Percentiles rank a stretch among this genome's conserved stretches.
These are phyloP conservation scores for Leucogyrophana mollusca DNA, from an alignment of 768 basidiomycete genomes.

Conservation along the genomic window DNA sequence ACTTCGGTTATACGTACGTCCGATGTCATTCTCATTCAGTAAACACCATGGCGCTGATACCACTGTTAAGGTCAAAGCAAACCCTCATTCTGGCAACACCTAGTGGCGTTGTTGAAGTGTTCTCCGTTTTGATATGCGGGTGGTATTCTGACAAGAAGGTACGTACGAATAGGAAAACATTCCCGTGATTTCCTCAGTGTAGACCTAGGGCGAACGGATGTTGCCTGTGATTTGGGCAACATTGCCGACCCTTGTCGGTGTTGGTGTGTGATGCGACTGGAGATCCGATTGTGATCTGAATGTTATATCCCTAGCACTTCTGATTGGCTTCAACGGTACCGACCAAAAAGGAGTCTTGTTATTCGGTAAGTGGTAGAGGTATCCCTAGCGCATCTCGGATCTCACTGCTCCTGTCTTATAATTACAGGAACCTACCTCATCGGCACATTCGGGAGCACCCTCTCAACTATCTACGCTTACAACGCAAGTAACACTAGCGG, in stretches of 20 bases:
- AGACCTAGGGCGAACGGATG: constrained; percentile 16
- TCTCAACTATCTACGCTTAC: constrained; percentile 24
- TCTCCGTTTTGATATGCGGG: constrained; percentile 19
- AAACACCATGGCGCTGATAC: neutral
- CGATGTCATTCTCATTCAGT: neutral
- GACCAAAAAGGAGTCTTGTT: constrained; percentile 19
- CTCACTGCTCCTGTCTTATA: neutral
- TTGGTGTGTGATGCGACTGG: constrained; percentile 4
- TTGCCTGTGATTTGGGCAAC: constrained; percentile 19
- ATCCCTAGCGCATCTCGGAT: neutral
- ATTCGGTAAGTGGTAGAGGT: constrained; percentile 10
- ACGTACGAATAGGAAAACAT: neutral
- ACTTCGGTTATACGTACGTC: constrained; percentile 19
- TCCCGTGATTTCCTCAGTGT: neutral
- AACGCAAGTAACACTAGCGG: constrained; percentile 25
- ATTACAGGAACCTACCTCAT: constrained; percentile 16
- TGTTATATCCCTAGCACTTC: constrained; percentile 8
- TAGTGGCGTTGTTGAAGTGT: constrained; percentile 15
- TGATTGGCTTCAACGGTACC: constrained; percentile 22
- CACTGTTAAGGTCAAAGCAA: constrained; percentile 10
- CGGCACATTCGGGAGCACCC: constrained; percentile 24
- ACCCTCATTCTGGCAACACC: constrained; percentile 24
- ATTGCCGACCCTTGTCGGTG: constrained; percentile 17
- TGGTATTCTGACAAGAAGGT: constrained; percentile 22
- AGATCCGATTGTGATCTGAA: neutral